Base-by-base conservation (phyloP, 2,329 filamentous ascomycete species). In the Coleophoma crateriformis region DNA sequence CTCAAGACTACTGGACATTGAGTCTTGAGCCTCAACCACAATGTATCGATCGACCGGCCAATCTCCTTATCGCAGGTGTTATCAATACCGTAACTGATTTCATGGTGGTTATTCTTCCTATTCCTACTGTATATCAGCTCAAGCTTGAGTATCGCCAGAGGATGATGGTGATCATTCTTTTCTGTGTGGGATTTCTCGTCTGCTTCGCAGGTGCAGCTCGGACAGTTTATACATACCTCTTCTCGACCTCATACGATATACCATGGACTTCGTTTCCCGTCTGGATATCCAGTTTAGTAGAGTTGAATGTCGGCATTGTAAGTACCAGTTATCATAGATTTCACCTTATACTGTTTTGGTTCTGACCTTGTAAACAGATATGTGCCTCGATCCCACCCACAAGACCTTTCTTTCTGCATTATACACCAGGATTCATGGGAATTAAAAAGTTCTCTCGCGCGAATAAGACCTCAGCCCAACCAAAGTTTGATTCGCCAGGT, bases 1-100 rank as follows among this genome's bases (percentile, higher is more conserved):
- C 70, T 4, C 64, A 62, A 12, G 60, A 58, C 10, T 68, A 65
- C 53, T 71, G 70, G 69, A 64, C 60, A 2, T 42, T 69, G 2
- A 62, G 63, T 1, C 12, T 51, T 33, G 33, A 45, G 8, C 60
- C 64, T 2, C 62, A 65, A 44, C 19, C 19, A 42, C 53, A 72
- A 12, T 71, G 75, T 45, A 71, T 78, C 41, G 57, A 77, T 15
- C 68, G 81, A 52, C 69, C 72, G 5, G 64, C 67, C 1, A 75
- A 79, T 48, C 68, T 80, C 32, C 68, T 77, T 32, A 70, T 71
- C 34, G 70, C 79, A 41, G 78, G 79, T 4, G 73, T 77, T 19
- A 71, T 81, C 53, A 83, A 83, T 62, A 82, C 81, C 40, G 58
- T 74, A 35, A 79, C 77, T 7, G 79, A 84, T 61, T 71, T 84